A percentile compares a stretch with the other conserved stretches of the same genome.
phyloP scores from a whole-genome alignment of 176 grass and related monocot species.

The Oryza meyeriana region DNA sequence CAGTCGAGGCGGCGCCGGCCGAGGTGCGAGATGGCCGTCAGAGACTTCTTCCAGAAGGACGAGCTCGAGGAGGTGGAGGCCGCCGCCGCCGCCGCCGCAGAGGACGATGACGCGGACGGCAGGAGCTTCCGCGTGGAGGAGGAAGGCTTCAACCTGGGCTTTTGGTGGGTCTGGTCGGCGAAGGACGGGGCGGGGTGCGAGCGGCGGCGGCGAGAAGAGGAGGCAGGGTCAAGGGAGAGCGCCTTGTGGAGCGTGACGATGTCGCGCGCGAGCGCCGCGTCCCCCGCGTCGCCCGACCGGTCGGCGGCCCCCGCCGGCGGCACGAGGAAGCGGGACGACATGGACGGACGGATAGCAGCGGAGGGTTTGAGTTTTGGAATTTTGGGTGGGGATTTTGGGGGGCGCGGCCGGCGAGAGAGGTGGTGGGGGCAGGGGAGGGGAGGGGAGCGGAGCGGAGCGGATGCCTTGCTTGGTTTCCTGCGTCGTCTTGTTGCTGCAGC shows the following conservation, averaged over 20 bases:
- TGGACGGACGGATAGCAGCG: conserved; percentile 11
- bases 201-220: conserved; percentile 52
- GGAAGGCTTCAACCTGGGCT: conserved; percentile 34
- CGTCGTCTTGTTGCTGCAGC: conserved; percentile 11
- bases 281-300: conserved; percentile 38
- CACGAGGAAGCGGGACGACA: conserved; percentile 41
- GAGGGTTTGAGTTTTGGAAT: conserved; percentile 28
- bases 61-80: conserved; percentile 22
- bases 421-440: neutral
- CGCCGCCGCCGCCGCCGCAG: neutral
- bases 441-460: neutral
- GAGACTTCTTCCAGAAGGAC: conserved; percentile 60
- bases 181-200: conserved; percentile 41
- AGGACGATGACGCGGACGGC: conserved; percentile 19
- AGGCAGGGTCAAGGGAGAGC: conserved; percentile 58
- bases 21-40: conserved; percentile 84
- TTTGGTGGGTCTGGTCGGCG: conserved; percentile 17
- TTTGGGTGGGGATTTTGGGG: neutral
- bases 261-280: conserved; percentile 71
- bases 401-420: conserved; percentile 3
- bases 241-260: conserved; percentile 87
- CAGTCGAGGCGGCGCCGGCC: conserved; percentile 82
- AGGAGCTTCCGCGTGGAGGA: conserved; percentile 38
- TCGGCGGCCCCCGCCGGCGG: conserved; percentile 21
- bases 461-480: conserved; percentile 39